phyloP scores from a whole-genome alignment of 805 yeast species.

The Hanseniaspora valbyensis region DNA sequence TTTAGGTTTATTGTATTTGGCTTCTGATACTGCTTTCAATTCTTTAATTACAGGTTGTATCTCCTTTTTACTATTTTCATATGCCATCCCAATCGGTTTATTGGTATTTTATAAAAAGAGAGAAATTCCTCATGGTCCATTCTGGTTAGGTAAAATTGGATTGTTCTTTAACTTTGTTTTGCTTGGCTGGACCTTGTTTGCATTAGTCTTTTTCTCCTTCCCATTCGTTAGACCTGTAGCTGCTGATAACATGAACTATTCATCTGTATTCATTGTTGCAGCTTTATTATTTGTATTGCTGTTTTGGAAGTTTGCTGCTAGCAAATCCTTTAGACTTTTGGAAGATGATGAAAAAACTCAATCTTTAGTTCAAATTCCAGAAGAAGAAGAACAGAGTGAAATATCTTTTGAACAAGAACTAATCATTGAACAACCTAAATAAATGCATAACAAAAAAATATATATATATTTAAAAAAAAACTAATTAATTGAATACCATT shows the following conservation, averaged over 20 bases:
- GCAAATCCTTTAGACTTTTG: constrained; percentile 26
- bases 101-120: constrained; percentile 32
- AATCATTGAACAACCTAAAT: neutral
- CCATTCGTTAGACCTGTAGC: constrained; percentile 55
- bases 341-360: constrained; percentile 22
- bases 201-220: constrained; percentile 51
- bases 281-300: constrained; percentile 34
- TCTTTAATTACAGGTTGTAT: constrained; percentile 56
- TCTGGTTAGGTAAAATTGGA: constrained; percentile 53
- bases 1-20: constrained; percentile 51
- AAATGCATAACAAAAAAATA: neutral
- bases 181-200: constrained; percentile 47
- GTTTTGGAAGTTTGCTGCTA: constrained; percentile 43
- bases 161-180: constrained; percentile 39
- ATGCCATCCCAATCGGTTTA: constrained; percentile 46
- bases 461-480: too few relatives aligned
- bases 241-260: constrained; percentile 56
- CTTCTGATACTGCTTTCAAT: constrained; percentile 57
- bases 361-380: constrained; percentile 10
- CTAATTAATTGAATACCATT: too few relatives aligned
- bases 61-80: constrained; percentile 48
- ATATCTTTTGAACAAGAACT: neutral
- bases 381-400: constrained; percentile 15
- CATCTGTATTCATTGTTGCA: constrained; percentile 44
- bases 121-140: constrained; percentile 49